A percentile compares a stretch with the other conserved stretches of the same genome.
phyloP scores from a whole-genome alignment of 2,329 filamentous ascomycete species.

The Cladosporium sp. region DNA sequence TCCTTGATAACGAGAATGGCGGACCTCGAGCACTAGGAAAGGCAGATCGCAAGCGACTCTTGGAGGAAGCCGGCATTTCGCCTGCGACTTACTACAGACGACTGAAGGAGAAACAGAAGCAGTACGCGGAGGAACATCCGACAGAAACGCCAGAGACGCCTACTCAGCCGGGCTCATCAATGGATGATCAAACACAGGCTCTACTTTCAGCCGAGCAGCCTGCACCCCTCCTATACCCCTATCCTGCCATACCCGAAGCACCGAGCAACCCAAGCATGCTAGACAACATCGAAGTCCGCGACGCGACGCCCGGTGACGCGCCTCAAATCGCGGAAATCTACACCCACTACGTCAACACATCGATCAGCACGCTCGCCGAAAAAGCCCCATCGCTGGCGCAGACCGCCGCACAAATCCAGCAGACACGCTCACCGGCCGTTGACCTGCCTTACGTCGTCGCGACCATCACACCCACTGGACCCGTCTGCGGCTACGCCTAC shows the following conservation, averaged over 20 bases:
- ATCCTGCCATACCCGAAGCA: neutral
- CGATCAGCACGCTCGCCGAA: conserved; percentile 15
- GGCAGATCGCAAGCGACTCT: conserved; percentile 6
- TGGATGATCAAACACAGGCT: neutral
- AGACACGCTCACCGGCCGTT: conserved; percentile 2
- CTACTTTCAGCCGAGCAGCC: neutral
- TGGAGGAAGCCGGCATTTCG: conserved; percentile 8
- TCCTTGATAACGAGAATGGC: conserved; percentile 1
- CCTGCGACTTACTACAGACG: conserved; percentile 8
- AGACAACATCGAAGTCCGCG: conserved; percentile 13
- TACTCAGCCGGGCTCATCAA: neutral
- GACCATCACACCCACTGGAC: conserved; percentile 1
- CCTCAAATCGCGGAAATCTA: conserved; percentile 13
- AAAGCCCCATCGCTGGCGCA: conserved; percentile 3
- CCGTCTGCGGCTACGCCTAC: conserved; percentile 16
- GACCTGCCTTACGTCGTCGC: conserved; percentile 17
- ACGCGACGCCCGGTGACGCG: conserved; percentile 10
- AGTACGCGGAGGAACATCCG: neutral
- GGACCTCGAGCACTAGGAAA: conserved; percentile 3
- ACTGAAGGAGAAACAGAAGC: conserved; percentile 5
- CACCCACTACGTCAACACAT: conserved; percentile 15
- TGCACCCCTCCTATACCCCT: neutral
- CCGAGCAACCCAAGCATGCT: neutral
- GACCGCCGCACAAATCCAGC: conserved; percentile 6
- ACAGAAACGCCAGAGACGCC: neutral